Base-by-base conservation (phyloP, 768 basidiomycete genomes). In the Vararia minispora region DNA sequence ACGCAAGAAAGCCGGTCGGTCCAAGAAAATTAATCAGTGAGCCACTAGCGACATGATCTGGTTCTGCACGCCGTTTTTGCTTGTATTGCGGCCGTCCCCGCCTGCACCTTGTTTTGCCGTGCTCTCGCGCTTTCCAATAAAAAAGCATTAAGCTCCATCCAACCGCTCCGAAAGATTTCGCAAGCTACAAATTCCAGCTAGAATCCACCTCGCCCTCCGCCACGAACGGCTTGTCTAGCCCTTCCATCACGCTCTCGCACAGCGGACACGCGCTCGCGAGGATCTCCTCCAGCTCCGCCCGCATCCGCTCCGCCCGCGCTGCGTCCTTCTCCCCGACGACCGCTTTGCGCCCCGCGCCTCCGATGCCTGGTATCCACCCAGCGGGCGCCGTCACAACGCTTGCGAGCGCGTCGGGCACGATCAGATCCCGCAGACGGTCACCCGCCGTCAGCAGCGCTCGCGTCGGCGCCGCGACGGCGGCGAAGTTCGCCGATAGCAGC, bases 321-420 rank as follows among this genome's bases (percentile, higher is more conserved):
- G 64, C 69, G 34, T 66, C 68, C 43, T 66, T 68, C 45, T 75
- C 74, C 28, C 62, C 59, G 43, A 54, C 62, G 22, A 56, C 46
- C 26, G 64, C 63, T 35, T 58, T 64, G 51, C 67, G 66, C 37
- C 64, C 69, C 4, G 67, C 66, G 14, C 52, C 54, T 10, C 71
- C 74, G 45, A 80, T 77, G 22, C 75, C 73, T 16, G 83, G 79
- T 47, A 86, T 79, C 83, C 83, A 87, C 13, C 67, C 67, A 10
- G 49, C 59, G 3, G 83, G 80, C 5, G 80, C 71, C 1, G 82
- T 76, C 39, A 98, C 83, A 16, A 89, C 72, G 23, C 76, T 72
- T 21, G 88, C 91, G 11, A 98, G 69, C 3, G 90, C 85, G 52
- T 98, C 95, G 10, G 95, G 95, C 6, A 97, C 63, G 51, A 99